Percentiles rank a stretch among this genome's conserved stretches.
phyloP scores from a whole-genome alignment of 805 yeast species.

The Suhomyces pyralidae region DNA sequence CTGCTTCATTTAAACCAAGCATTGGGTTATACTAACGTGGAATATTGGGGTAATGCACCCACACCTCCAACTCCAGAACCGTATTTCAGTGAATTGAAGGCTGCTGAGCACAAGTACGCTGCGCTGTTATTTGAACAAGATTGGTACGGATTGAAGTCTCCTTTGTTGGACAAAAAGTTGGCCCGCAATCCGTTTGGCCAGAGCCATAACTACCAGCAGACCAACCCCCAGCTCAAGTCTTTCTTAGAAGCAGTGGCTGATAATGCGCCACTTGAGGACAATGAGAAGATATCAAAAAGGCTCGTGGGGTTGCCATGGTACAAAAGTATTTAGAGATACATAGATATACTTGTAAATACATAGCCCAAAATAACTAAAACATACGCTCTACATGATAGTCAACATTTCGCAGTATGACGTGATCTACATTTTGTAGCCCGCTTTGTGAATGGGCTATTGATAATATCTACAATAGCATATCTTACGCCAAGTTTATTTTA shows the following conservation, averaged over 20 bases:
- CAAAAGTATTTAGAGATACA: background rate
- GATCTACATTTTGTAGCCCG: background rate
- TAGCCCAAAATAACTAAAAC: too few relatives aligned
- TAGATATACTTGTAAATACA: too few relatives aligned
- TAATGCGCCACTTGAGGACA: background rate
- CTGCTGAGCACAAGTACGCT: constrained; percentile 53
- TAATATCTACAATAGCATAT: too few relatives aligned
- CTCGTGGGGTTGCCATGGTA: background rate
- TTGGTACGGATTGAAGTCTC: constrained; percentile 52
- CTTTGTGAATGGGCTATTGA: background rate
- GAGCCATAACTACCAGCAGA: constrained; percentile 3
- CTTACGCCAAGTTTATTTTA: background rate
- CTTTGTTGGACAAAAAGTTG: constrained; percentile 46
- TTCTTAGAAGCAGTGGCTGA: background rate
- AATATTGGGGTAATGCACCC: constrained; percentile 61
- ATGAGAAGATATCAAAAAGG: background rate
- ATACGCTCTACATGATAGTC: too few relatives aligned
- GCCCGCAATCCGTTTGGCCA: constrained; percentile 53
- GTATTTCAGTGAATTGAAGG: constrained; percentile 48
- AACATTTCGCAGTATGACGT: too few relatives aligned
- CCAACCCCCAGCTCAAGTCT: constrained; percentile 2
- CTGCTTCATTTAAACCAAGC: constrained; percentile 50
- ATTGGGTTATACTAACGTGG: constrained; percentile 39
- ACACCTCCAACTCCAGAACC: constrained; percentile 33
- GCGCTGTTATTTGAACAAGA: constrained; percentile 51